phyloP scores from a whole-genome alignment of 176 grass and related monocot genomes.

The Eleusine coracana region DNA sequence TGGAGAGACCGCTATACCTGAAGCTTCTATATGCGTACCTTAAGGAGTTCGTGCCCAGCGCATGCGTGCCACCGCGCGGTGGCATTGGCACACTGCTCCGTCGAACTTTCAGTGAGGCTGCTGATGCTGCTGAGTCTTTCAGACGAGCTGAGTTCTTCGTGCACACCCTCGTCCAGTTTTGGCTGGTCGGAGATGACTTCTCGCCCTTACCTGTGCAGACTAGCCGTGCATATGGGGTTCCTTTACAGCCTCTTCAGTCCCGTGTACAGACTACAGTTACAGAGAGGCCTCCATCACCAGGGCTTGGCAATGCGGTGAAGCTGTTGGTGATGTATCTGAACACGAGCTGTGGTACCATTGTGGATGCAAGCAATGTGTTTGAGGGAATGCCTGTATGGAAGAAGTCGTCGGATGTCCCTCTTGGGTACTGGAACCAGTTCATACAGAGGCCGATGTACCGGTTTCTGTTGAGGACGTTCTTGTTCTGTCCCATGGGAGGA shows the following conservation, averaged over 20 bases:
- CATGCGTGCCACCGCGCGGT: not conserved
- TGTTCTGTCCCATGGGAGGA: slow-evolving; percentile 64
- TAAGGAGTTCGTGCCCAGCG: slow-evolving; percentile 63
- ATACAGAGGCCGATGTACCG: slow-evolving; percentile 74
- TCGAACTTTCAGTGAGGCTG: not conserved
- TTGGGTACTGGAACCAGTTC: slow-evolving; percentile 55
- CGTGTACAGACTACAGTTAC: slow-evolving; percentile 26
- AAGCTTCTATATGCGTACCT: slow-evolving; percentile 68
- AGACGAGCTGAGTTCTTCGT: slow-evolving; percentile 22
- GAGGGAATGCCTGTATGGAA: slow-evolving; percentile 45
- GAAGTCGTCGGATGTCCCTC: slow-evolving; percentile 23
- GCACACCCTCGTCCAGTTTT: slow-evolving; percentile 69
- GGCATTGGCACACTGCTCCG: not conserved
- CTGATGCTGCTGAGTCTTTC: not conserved
- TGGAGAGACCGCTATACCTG: slow-evolving; percentile 55
- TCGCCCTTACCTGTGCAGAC: slow-evolving; percentile 58
- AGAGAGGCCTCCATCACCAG: slow-evolving; percentile 44
- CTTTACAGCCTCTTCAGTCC: slow-evolving; percentile 1
- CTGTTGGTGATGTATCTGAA: slow-evolving; percentile 62
- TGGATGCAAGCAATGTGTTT: slow-evolving; percentile 33
- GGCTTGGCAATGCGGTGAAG: slow-evolving; percentile 57
- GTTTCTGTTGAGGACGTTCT: slow-evolving; percentile 69
- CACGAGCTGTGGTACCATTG: not conserved
- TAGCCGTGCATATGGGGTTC: slow-evolving; percentile 38
- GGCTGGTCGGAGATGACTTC: slow-evolving; percentile 78